Percentiles rank a stretch among this genome's conserved stretches.
These are phyloP conservation scores for Starmera pachycereana DNA, from an alignment of 805 yeast species.

Conservation along the genomic window DNA sequence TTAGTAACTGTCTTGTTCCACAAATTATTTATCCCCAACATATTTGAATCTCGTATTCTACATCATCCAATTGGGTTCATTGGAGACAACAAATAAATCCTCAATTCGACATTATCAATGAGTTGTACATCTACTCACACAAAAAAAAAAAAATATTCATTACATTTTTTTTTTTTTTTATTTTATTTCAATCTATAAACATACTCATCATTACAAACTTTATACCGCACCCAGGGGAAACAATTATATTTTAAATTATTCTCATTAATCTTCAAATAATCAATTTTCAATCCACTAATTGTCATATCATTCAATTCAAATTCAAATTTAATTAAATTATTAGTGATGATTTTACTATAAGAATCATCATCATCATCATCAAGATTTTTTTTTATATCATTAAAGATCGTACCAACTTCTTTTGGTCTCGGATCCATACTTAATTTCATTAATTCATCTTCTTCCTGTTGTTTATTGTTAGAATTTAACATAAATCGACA, in stretches of 20 bases:
- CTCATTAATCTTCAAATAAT: constrained; percentile 58
- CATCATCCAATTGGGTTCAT: no score
- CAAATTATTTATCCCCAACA: no score
- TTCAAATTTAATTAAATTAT: constrained; percentile 32
- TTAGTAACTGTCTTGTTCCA: no score
- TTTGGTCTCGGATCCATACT: constrained; percentile 21
- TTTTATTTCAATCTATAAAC: constrained; percentile 13
- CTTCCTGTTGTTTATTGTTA: constrained; percentile 15
- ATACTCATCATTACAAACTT: constrained; percentile 31
- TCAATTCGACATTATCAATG: no score
- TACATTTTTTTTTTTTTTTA: no score
- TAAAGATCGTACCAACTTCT: constrained; percentile 11
- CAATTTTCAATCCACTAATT: constrained; percentile 57
- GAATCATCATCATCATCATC: constrained; percentile 17
- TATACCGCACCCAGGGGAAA: constrained; percentile 72
- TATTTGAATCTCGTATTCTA: no score
- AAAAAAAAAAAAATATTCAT: no score
- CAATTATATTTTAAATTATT: constrained; percentile 46
- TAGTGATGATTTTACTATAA: constrained; percentile 6
- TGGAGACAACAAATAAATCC: no score
- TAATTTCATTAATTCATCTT: constrained; percentile 11
- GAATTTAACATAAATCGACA: constrained; percentile 30
- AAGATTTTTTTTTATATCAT: constrained; percentile 12
- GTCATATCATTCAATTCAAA: constrained; percentile 59
- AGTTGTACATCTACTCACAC: no score